Evolutionary conservation across 768 basidiomycete species (phyloP).

Genomic region (Mycena pura): DNA sequence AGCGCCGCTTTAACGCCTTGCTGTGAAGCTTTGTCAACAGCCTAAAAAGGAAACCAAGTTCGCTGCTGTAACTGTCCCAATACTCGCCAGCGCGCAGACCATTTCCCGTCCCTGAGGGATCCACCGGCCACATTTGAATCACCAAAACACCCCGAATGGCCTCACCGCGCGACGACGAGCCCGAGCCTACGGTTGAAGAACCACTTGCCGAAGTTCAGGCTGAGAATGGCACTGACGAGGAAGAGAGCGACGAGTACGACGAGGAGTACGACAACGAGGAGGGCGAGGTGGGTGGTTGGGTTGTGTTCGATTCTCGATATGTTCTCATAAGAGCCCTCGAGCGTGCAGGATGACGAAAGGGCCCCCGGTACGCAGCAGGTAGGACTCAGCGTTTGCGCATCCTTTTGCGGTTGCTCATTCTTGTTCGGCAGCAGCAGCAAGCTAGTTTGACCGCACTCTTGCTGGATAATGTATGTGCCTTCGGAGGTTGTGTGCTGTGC

Average conservation of each 20-base stretch:
- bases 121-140: background rate
- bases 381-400: background rate
- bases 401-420: background rate
- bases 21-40: no score
- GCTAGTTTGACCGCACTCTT: conserved; percentile 37
- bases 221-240: conserved; percentile 24
- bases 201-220: background rate
- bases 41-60: conserved; percentile 12
- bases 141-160: background rate
- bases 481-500: background rate
- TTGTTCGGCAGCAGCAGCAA: conserved; percentile 16
- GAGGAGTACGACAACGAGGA: conserved; percentile 33
- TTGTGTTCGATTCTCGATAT: no score
- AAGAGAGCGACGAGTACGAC: conserved; percentile 38
- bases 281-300: conserved; percentile 14
- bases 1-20: no score
- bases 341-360: conserved; percentile 8
- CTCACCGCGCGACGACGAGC: background rate
- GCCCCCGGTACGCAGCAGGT: conserved; percentile 23
- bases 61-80: conserved; percentile 8
- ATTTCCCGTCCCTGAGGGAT: background rate
- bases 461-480: conserved; percentile 36
- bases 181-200: background rate
- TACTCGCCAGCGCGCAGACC: background rate
- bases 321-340: background rate